A percentile compares a stretch with the other conserved stretches of the same genome.
phyloP scores from a whole-genome alignment of 257 asterid genomes.

The Handroanthus guayacan region DNA sequence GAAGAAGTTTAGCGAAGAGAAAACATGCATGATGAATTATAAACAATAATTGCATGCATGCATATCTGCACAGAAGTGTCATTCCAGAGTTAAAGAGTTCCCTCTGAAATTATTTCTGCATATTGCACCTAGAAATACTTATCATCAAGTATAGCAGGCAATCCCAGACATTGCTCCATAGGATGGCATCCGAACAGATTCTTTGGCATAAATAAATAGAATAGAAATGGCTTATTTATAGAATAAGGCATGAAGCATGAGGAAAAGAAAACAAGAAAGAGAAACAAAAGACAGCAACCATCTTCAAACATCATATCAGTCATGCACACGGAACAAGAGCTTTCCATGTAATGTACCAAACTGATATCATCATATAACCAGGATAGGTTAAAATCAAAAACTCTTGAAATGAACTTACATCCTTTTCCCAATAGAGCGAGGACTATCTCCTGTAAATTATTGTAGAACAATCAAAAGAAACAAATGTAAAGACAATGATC shows the following conservation, averaged over 20 bases:
- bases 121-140: neutral
- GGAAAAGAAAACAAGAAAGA: conserved; percentile 4
- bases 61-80: neutral
- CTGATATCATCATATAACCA: conserved; percentile 13
- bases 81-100: neutral
- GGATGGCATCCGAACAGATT: neutral
- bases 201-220: conserved; percentile 11
- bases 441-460: conserved; percentile 65
- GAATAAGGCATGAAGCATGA: neutral
- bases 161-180: conserved; percentile 20
- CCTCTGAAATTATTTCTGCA: neutral
- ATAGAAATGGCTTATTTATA: neutral
- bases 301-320: conserved; percentile 7
- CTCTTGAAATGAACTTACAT: conserved; percentile 53
- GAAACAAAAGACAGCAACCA: neutral
- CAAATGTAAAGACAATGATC: conserved; percentile 17
- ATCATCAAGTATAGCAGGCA: conserved; percentile 4
- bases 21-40: neutral
- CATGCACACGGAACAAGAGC: conserved; percentile 25
- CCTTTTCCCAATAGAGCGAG: conserved; percentile 55
- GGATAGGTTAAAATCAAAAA: conserved; percentile 12
- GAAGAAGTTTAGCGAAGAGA: conserved; percentile 7
- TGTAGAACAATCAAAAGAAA: conserved; percentile 29
- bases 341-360: neutral
- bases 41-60: neutral